Conservation (phyloP, 768 basidiomycete species). For the Rubroboletus pulcherrimus region DNA sequence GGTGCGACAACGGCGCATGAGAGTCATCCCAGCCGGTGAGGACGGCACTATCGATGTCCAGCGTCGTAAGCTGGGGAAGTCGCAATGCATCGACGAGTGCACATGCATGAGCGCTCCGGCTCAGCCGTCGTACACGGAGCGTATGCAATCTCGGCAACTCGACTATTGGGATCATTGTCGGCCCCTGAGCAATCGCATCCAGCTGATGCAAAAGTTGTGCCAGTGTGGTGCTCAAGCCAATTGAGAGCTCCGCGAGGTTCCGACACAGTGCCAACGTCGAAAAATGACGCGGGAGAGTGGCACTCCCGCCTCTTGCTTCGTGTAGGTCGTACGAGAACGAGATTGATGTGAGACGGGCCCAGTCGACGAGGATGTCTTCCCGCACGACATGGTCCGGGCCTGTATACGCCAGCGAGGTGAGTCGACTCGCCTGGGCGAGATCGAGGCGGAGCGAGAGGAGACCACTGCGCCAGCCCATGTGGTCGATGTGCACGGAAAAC, state of each 20-base stretch:
- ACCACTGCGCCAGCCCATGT: slow-evolving; percentile 27
- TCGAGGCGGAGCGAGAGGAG: slow-evolving; percentile 20
- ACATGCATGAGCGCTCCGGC: slow-evolving; percentile 14
- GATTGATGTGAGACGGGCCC: slow-evolving; percentile 24
- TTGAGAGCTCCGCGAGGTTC: slow-evolving; percentile 23
- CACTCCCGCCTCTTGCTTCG: slow-evolving; percentile 24
- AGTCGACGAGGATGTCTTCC: slow-evolving; percentile 23
- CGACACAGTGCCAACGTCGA: slow-evolving; percentile 9
- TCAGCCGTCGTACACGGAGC: slow-evolving; percentile 22
- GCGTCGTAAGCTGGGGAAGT: slow-evolving; percentile 21
- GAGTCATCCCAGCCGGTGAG: slow-evolving; percentile 14
- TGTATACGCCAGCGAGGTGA: slow-evolving; percentile 23
- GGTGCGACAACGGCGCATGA: slow-evolving; percentile 6
- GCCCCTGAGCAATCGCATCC: slow-evolving; percentile 3
- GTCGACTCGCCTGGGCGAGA: slow-evolving; percentile 14
- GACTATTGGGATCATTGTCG: slow-evolving; percentile 1
- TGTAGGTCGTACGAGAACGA: slow-evolving; percentile 23
- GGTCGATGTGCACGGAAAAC: slow-evolving; percentile 24
- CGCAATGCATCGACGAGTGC: slow-evolving; percentile 18
- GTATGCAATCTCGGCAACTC: slow-evolving; percentile 20
- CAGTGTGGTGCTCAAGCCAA: slow-evolving; percentile 15
- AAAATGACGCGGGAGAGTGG: slow-evolving; percentile 21
- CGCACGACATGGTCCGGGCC: slow-evolving; percentile 21
- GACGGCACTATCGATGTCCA: slow-evolving; percentile 23
- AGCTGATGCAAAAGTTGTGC: slow-evolving; percentile 15